phyloP scores from a whole-genome alignment of 1,284 basidiomycete genomes.

The Rhodotorula sp. region DNA sequence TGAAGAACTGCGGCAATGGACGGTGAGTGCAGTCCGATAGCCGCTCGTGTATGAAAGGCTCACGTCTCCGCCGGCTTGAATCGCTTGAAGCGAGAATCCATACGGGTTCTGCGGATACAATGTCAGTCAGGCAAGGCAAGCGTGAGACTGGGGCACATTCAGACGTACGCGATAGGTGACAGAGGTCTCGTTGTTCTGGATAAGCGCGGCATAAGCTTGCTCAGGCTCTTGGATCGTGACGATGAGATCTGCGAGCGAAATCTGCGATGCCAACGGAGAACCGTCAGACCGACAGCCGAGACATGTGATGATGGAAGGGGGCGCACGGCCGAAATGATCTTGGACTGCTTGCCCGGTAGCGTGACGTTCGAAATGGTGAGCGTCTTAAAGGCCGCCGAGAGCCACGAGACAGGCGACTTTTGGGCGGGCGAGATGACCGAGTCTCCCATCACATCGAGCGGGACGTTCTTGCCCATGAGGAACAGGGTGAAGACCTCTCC shows the following conservation, averaged over 20 bases:
- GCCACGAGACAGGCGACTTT: conserved; percentile 63
- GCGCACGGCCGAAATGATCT: conserved; percentile 62
- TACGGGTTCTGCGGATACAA: conserved; percentile 69
- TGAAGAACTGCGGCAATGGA: background rate
- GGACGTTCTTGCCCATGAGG: conserved; percentile 65
- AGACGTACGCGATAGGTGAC: conserved; percentile 52
- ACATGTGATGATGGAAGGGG: conserved; percentile 12
- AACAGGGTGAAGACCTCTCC: conserved; percentile 69
- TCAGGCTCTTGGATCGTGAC: conserved; percentile 58
- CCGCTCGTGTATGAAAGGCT: background rate
- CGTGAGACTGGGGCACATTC: too few species aligned
- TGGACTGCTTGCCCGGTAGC: conserved; percentile 65
- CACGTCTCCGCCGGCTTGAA: conserved; percentile 34
- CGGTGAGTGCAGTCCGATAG: background rate
- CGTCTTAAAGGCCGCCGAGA: conserved; percentile 69
- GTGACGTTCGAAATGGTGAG: conserved; percentile 61
- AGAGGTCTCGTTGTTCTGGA: conserved; percentile 63
- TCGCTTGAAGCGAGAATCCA: conserved; percentile 61
- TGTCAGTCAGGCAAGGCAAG: background rate
- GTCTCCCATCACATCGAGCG: conserved; percentile 59
- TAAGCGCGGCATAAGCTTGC: conserved; percentile 61
- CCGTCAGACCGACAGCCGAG: conserved; percentile 23
- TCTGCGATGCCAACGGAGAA: background rate
- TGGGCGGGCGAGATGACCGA: conserved; percentile 58
- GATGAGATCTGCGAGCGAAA: conserved; percentile 64